These are phyloP conservation scores for Aspergillus spinulosporus DNA, from an alignment of 2,329 filamentous ascomycete species.

Conservation along the genomic window DNA sequence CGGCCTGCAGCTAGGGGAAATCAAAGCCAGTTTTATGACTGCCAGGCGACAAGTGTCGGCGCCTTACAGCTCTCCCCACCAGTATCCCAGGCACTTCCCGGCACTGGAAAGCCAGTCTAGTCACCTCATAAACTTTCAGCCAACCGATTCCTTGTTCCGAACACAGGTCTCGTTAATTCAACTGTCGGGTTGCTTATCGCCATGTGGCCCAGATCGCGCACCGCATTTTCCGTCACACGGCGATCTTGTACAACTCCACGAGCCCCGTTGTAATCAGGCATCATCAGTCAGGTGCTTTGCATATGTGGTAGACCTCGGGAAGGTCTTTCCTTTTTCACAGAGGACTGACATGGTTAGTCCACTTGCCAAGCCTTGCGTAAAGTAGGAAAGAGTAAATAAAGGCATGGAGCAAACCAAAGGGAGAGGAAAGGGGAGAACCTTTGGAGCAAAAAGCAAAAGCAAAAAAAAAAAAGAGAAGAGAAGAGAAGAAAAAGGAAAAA, in stretches of 20 bases:
- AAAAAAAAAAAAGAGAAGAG: not conserved
- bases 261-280: conserved; percentile 12
- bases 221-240: conserved; percentile 18
- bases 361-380: conserved; percentile 9
- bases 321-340: not conserved
- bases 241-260: conserved; percentile 24
- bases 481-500: not conserved
- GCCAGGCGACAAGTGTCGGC: conserved; percentile 2
- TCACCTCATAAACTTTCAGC: not conserved
- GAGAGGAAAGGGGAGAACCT: not conserved
- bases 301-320: not conserved
- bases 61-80: not conserved
- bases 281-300: conserved; percentile 6
- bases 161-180: conserved; percentile 8
- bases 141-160: conserved; percentile 1
- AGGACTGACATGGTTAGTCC: conserved; percentile 13
- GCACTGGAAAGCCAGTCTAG: not conserved
- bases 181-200: conserved; percentile 23
- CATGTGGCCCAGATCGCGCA: conserved; percentile 25
- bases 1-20: conserved; percentile 9
- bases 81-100: conserved; percentile 5
- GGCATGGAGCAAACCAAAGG: not conserved
- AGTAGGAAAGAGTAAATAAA: not conserved
- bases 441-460: not conserved
- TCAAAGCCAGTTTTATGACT: not conserved